Conservation (phyloP, 306 rosid genomes). For the Hippophae gyantsensis region DNA sequence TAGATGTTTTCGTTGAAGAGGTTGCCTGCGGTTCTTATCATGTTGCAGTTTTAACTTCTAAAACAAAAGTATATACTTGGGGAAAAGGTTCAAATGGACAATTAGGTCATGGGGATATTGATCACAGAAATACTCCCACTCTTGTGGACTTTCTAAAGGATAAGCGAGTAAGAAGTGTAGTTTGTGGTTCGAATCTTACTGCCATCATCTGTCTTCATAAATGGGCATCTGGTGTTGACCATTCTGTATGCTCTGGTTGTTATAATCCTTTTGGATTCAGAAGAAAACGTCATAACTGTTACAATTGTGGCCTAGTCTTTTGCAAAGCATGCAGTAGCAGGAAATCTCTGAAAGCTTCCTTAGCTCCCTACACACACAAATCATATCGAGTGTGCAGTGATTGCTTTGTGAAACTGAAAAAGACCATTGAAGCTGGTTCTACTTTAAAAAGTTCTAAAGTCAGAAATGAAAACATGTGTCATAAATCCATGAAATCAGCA, state of each 20-base stretch:
- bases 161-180: slow-evolving; percentile 64
- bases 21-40: slow-evolving; percentile 89
- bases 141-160: slow-evolving; percentile 56
- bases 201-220: slow-evolving; percentile 80
- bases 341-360: slow-evolving; percentile 78
- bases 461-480: slow-evolving; percentile 28
- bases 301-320: slow-evolving; percentile 88
- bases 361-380: slow-evolving; percentile 71
- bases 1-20: slow-evolving; percentile 56
- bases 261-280: slow-evolving; percentile 72
- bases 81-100: slow-evolving; percentile 97
- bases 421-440: slow-evolving; percentile 42
- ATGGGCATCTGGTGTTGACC: slow-evolving; percentile 77
- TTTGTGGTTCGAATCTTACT: slow-evolving; percentile 89
- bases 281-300: slow-evolving; percentile 95
- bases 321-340: slow-evolving; percentile 82
- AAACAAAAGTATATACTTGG: slow-evolving; percentile 88
- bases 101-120: slow-evolving; percentile 83
- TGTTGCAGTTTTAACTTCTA: slow-evolving; percentile 82
- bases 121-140: slow-evolving; percentile 68
- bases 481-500: slow-evolving; percentile 20
- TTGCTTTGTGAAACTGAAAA: slow-evolving; percentile 61
- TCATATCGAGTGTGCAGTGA: slow-evolving; percentile 86
- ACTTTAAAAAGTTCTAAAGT: slow-evolving; percentile 30
- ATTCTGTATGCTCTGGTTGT: slow-evolving; percentile 69